These are phyloP conservation scores for Talinum fruticosum DNA, from an alignment of 148 eudicot genomes.

Conservation along the genomic window DNA sequence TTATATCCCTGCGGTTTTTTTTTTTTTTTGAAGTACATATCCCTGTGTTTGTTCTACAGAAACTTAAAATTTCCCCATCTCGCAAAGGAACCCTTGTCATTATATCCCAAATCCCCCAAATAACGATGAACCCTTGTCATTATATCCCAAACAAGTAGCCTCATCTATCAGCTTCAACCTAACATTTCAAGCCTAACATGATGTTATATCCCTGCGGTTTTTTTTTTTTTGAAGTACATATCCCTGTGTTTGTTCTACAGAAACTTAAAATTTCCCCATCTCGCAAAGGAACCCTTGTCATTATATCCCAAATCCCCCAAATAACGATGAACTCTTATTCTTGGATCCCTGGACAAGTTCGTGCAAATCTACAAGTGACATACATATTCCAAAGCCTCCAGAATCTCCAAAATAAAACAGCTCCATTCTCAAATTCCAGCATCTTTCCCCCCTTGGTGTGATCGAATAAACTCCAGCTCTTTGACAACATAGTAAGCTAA, in stretches of 20 bases:
- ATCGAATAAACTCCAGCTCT: background rate
- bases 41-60: background rate
- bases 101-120: background rate
- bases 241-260: background rate
- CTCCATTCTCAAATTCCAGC: background rate
- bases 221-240: too few species aligned
- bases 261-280: background rate
- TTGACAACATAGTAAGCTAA: background rate
- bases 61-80: background rate
- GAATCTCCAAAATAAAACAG: background rate
- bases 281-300: background rate
- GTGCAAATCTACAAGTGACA: background rate
- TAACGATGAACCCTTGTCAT: too few species aligned
- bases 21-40: too few species aligned
- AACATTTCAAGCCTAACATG: background rate
- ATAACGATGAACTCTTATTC: background rate
- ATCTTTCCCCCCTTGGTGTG: too few species aligned
- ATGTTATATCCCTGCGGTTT: too few species aligned
- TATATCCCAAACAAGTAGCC: background rate
- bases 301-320: background rate
- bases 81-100: background rate
- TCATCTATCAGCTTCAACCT: background rate
- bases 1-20: too few species aligned
- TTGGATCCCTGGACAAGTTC: background rate
- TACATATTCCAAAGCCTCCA: background rate